Base-by-base conservation (phyloP, 1,139 yeast species). In the Starmera stellimalicola region DNA sequence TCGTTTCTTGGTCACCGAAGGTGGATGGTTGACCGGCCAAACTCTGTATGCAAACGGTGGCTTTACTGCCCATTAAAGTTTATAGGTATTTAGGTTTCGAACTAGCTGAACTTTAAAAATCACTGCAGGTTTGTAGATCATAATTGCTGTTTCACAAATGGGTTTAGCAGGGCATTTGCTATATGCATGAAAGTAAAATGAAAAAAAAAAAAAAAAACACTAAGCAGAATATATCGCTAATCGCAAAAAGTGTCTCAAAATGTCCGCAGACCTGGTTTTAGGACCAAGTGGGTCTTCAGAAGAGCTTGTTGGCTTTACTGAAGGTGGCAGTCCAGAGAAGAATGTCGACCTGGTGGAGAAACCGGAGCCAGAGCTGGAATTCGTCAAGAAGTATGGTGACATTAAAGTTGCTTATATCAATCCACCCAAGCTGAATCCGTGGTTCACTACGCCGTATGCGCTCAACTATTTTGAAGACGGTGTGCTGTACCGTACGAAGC, bases 1-100 rank as follows among this genome's bases (percentile, higher is more conserved):
- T 39, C 58, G 69, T 44, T 74, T 76, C 52, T 62, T 77, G 53
- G 79, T 64, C 18, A 70, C 77, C 36, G 80, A 75, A 44, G 83
- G 83, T 39, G 64, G 63, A 48, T 77, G 83, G 82, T 69, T 76
- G 52, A 75, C 76, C 31, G 84, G 84, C 35, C 84, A 77, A 57
- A 76, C 80, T 45, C 60, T 77, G 40, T 77, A 63, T 46, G 76
- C 78, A 37, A 64, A 68, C 36, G 82, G 82, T 45, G 82, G 82
- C 3, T 74, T 74, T 52, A 73, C 81, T 40, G 79, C 82, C 18
- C 55, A 47, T 37, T 51, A 32, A 45, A n/a, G n/a, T n/a, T n/a
- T n/a, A n/a, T n/a, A n/a, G n/a, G n/a, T n/a, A n/a, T n/a, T n/a
- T n/a, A n/a, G n/a, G n/a, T n/a, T n/a, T n/a, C n/a, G n/a, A n/a